Base-by-base conservation (phyloP, 140 eudicot species). In the Bidens hawaiensis region DNA sequence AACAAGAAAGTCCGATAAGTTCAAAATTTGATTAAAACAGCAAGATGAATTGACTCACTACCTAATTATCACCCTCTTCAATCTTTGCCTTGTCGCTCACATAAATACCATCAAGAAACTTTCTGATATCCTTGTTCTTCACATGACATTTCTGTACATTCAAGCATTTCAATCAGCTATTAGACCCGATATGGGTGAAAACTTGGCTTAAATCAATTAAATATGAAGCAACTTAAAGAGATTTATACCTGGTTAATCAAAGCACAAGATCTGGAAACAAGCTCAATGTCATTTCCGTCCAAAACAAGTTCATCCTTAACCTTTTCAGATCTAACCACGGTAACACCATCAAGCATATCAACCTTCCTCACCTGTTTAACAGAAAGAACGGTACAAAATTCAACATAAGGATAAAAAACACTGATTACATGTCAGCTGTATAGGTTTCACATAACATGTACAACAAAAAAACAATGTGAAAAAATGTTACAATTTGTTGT, bases 251-350 rank as follows among this genome's bases (percentile, higher is more conserved):
- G 83, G 69, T 78, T 78, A 10, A 78, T 78, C 50, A 78, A 46
- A 33, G 83, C 83, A 72, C 75, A 73, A 19, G 83, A 78, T 13
- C 83, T 78, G 24, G 83, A 78, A 67, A 78, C 83, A 46, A 78
- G 79, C 26, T 78, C 83, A 62, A 78, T 72, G 67, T 72, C 83
- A 62, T 72, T 78, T 41, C 83, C 79, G 47, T 78, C 79, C 65
- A 72, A 60, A 55, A 78, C 57, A 0, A 78, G 70, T 41, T 48
- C 28, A 48, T 48, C 55, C 55, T 48, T 48, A 19, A 48, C 55
- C 28, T 48, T 48, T 18, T 48, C 55, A 9, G 55, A 48, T 48
- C 55, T 48, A 0, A 48, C 55, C 24, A 48, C 55, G 21, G 55
- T 48, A 6, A 48, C 55, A 48, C 55, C 55, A 6, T 48, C 55